These are phyloP conservation scores for Ogataea salicorniae DNA, from an alignment of 805 yeast genomes.

Conservation along the genomic window DNA sequence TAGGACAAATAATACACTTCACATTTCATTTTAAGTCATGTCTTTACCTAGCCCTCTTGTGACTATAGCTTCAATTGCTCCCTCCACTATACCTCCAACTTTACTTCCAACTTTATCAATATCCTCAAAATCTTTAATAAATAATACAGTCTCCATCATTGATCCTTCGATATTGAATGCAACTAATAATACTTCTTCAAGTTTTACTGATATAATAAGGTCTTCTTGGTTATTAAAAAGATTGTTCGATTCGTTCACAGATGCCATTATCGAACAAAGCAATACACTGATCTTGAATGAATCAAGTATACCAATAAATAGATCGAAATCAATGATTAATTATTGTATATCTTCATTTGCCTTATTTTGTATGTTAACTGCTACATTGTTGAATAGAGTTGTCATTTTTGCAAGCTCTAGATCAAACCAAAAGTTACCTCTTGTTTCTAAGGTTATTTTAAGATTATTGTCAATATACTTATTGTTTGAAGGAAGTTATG, in stretches of 20 bases:
- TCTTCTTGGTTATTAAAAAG: constrained; percentile 22
- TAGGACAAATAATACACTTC: not conserved
- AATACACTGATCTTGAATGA: constrained; percentile 9
- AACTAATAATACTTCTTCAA: not conserved
- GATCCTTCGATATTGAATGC: constrained; percentile 7
- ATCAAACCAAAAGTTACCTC: constrained; percentile 33
- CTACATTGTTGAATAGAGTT: constrained; percentile 52
- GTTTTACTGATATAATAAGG: constrained; percentile 10
- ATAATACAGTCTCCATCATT: constrained; percentile 9
- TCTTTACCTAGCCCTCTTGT: not conserved
- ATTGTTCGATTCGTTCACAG: constrained; percentile 25
- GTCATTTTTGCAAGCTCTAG: constrained; percentile 52
- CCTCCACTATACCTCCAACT: not conserved
- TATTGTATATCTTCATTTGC: constrained; percentile 49
- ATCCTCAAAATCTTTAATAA: not conserved
- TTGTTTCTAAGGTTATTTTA: constrained; percentile 28
- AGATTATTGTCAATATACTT: constrained; percentile 34
- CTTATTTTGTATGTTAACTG: constrained; percentile 50
- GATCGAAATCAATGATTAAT: constrained; percentile 39
- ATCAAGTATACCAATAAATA: constrained; percentile 25
- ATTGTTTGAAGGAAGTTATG: constrained; percentile 31
- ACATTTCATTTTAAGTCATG: not conserved
- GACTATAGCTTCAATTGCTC: not conserved
- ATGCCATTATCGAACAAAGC: constrained; percentile 32
- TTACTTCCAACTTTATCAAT: not conserved